Conservation (phyloP, 2,329 filamentous ascomycete genomes). For the Aureobasidium uvarum region DNA sequence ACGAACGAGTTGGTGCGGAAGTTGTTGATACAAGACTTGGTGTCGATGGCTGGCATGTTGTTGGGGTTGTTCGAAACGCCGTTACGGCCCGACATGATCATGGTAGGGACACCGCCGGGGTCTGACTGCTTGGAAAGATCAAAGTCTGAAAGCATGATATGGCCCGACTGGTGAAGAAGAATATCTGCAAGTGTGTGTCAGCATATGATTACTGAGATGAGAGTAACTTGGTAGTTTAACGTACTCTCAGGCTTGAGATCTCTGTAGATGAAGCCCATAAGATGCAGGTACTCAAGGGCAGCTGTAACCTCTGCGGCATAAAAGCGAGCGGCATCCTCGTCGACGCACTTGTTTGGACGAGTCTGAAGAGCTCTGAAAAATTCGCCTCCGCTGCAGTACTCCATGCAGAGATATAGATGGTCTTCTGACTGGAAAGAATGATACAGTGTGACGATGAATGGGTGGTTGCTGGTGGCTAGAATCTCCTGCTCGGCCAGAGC, state of each 20-base stretch:
- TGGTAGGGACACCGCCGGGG: slow-evolving; percentile 90
- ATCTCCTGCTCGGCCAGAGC: slow-evolving; percentile 98
- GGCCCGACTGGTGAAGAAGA: slow-evolving; percentile 94
- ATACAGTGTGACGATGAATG: slow-evolving; percentile 97
- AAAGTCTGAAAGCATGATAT: slow-evolving; percentile 99
- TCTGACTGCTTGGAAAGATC: slow-evolving; percentile 98
- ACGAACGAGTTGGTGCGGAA: slow-evolving; percentile 99
- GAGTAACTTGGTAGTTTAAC: slow-evolving; percentile 40
- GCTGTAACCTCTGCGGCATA: slow-evolving; percentile 98
- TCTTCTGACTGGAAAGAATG: slow-evolving; percentile 99
- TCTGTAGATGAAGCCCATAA: slow-evolving; percentile 99
- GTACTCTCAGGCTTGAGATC: slow-evolving; percentile 95
- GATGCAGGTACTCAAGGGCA: slow-evolving; percentile 90
- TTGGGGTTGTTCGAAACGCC: slow-evolving; percentile 66
- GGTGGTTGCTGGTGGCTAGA: slow-evolving; percentile 95
- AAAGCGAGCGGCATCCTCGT: slow-evolving; percentile 94
- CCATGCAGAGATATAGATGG: slow-evolving; percentile 99
- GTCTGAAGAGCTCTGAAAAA: slow-evolving; percentile 98
- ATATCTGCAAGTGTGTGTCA: slow-evolving; percentile 67
- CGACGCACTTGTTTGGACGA: slow-evolving; percentile 92
- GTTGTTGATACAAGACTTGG: slow-evolving; percentile 95
- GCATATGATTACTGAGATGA: slow-evolving; percentile 29
- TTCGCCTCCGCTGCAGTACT: slow-evolving; percentile 98
- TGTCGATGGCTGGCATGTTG: slow-evolving; percentile 94
- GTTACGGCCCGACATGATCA: slow-evolving; percentile 86